Evolutionary conservation across 192 early-diverging fungal genomes (phyloP).

Genomic region (Podila horticola): DNA sequence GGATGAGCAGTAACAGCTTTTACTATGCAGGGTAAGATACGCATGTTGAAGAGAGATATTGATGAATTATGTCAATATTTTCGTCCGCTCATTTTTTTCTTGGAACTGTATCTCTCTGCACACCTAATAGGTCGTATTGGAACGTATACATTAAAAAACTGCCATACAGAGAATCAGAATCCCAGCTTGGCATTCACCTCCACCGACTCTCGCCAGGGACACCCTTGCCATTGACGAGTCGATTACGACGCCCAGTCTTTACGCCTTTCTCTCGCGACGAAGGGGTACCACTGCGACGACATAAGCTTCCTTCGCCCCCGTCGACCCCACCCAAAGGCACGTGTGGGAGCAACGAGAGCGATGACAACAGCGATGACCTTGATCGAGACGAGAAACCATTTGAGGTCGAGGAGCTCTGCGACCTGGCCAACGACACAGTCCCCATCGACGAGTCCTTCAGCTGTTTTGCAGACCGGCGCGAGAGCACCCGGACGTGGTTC

Average conservation of each 20-base stretch:
- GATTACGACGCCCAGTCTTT: neutral
- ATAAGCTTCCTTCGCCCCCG: neutral
- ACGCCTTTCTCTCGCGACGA: no score
- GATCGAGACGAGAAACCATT: no score
- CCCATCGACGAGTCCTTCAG: slow-evolving; percentile 48
- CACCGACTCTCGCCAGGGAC: slow-evolving; percentile 42
- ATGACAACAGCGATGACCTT: no score
- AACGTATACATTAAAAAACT: slow-evolving; percentile 67
- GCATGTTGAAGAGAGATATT: neutral
- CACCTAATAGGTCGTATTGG: slow-evolving; percentile 60
- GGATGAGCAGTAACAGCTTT: slow-evolving; percentile 54
- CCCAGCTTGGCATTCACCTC: slow-evolving; percentile 62
- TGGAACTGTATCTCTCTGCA: no score
- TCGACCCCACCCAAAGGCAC: neutral
- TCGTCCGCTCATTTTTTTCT: neutral
- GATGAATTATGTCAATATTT: neutral
- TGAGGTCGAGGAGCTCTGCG: neutral
- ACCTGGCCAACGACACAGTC: neutral
- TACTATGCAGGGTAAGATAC: slow-evolving; percentile 64
- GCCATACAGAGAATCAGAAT: slow-evolving; percentile 49
- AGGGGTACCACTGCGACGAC: neutral
- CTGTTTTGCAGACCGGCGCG: slow-evolving; percentile 56
- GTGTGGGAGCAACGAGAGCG: no score
- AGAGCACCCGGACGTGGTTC: slow-evolving; percentile 64
- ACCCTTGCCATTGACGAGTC: neutral